Base-by-base conservation (phyloP, 139 green algal species). In the Ettlia oleoabundans region DNA sequence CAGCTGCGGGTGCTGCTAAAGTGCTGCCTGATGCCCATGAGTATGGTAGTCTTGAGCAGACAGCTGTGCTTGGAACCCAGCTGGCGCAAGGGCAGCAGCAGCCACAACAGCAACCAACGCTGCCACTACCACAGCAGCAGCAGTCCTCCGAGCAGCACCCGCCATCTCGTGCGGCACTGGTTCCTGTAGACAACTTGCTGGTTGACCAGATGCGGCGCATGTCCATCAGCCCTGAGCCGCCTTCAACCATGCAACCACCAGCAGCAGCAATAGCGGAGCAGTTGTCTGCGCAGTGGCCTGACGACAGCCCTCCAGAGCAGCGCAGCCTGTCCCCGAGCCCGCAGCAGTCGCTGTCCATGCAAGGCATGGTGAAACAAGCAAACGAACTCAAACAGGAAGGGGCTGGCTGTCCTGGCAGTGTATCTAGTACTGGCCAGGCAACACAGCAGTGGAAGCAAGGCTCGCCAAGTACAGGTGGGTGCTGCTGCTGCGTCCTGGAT, bases 261-360 rank as follows among this genome's bases (percentile, higher is more conserved):
- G 47, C 47, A 63, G 40, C 41, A 61, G 26, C 41, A 32, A n/a
- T n/a, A n/a, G n/a, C n/a, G n/a, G n/a, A n/a, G n/a, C n/a, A n/a
- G n/a, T n/a, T n/a, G n/a, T n/a, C n/a, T n/a, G n/a, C n/a, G n/a
- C n/a, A n/a, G n/a, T 30, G 32, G 62, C 62, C 62, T 2, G 22
- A 24, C 35, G 47, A 65, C 71, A 78, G 71, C 71, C 71, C 52
- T 24, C 73, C 52, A 37, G 42, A 55, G 35, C 73, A 80, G 73
- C 53, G 73, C 52, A 80, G 73, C 73, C 52, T 33, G 18, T 51
- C 68, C 28, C 28, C 38, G 37, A 81, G 75, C 58, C 40, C 75
- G 38, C 75, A 81, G 58, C 75, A 21, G 19, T 81, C 75, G 28
- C 75, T 81, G 75, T 81, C 75, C 13, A 28, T 81, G 55, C 75